These are phyloP conservation scores for Rhizoclosmatium globosum DNA, from an alignment of 192 early-diverging fungal species.

Conservation along the genomic window DNA sequence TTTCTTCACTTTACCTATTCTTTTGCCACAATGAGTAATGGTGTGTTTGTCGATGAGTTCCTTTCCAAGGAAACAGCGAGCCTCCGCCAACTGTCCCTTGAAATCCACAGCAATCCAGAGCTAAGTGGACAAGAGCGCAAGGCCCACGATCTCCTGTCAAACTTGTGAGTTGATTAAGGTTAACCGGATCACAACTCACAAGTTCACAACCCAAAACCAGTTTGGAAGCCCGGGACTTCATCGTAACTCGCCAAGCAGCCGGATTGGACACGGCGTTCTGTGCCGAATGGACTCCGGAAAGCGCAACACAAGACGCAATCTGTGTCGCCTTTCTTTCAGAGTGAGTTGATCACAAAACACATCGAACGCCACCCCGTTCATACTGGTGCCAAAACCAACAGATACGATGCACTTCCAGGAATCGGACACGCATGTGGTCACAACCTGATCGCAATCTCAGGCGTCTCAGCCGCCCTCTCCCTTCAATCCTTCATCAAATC, in stretches of 20 bases:
- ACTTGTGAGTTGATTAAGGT: conserved; percentile 60
- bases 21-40: background rate
- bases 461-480: conserved; percentile 68
- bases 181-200: too few species aligned
- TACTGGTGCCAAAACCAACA: background rate
- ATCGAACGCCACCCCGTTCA: background rate
- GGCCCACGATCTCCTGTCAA: conserved; percentile 69
- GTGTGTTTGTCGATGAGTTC: background rate
- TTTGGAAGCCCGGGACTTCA: conserved; percentile 69
- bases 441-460: conserved; percentile 76
- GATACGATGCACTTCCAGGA: conserved; percentile 68
- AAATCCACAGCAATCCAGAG: conserved; percentile 49
- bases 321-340: conserved; percentile 68
- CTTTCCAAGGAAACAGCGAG: background rate
- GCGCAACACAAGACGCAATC: conserved; percentile 39
- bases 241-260: conserved; percentile 63
- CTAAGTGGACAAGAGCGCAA: conserved; percentile 39
- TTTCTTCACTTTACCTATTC: background rate
- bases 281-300: conserved; percentile 63
- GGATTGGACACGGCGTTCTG: conserved; percentile 80
- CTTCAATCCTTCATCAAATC: conserved; percentile 49
- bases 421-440: conserved; percentile 65
- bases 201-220: background rate
- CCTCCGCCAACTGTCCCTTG: conserved; percentile 30
- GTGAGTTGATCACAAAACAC: background rate